phyloP scores from a whole-genome alignment of 441 rosid species.

The Biscutella laevigata region DNA sequence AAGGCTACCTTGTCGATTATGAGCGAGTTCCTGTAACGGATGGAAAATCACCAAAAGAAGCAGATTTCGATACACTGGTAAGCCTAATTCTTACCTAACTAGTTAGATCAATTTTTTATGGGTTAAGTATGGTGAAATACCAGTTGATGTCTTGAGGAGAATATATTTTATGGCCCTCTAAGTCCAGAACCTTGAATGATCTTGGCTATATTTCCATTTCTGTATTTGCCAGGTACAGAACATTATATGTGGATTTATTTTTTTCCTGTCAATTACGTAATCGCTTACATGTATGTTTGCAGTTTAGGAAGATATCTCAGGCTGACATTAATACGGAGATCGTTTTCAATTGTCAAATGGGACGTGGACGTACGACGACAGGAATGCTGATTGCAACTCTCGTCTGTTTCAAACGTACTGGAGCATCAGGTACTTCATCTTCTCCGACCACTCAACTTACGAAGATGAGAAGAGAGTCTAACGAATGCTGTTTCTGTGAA shows the following conservation, averaged over 20 bases:
- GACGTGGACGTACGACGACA: constrained; percentile 96
- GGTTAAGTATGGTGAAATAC: neutral
- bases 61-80: constrained; percentile 85
- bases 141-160: neutral
- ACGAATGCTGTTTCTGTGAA: neutral
- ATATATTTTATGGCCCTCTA: neutral
- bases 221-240: neutral
- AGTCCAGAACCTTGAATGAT: constrained; percentile 1
- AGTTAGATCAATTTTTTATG: constrained; percentile 5
- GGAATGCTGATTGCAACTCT: constrained; percentile 99
- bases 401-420: constrained; percentile 79
- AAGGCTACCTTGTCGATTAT: constrained; percentile 83
- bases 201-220: constrained; percentile 1
- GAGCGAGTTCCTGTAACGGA: constrained; percentile 98
- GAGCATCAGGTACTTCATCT: constrained; percentile 66
- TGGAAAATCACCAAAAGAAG: constrained; percentile 92
- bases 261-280: neutral
- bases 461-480: constrained; percentile 5
- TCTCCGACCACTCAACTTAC: constrained; percentile 13
- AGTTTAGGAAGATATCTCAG: constrained; percentile 82
- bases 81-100: constrained; percentile 2
- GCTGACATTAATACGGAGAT: constrained; percentile 69
- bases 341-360: constrained; percentile 97
- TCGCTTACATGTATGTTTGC: constrained; percentile 17
- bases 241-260: neutral